A percentile compares a stretch with the other conserved stretches of the same genome.
Evolutionary conservation across 2,329 filamentous ascomycete genomes (phyloP).

Genomic region (Xylariaceae sp.): DNA sequence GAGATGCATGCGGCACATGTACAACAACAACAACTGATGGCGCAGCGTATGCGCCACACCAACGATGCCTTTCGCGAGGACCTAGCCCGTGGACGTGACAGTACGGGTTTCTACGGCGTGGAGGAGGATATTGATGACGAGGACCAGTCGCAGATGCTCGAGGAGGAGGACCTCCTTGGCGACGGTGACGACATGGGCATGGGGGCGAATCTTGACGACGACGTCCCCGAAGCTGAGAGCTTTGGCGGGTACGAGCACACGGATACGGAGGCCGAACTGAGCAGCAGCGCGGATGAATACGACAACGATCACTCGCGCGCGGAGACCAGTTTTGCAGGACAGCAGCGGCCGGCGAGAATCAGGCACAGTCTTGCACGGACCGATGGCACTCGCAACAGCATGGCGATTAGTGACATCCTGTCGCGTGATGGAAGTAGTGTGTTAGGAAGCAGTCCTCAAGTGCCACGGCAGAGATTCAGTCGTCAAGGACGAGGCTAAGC

Average conservation of each 20-base stretch:
- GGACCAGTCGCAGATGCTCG: conserved; percentile 55
- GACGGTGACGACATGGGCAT: conserved; percentile 47
- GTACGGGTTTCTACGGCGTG: conserved; percentile 47
- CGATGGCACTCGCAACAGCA: conserved; percentile 44
- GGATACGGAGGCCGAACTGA: conserved; percentile 65
- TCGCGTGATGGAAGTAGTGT: conserved; percentile 56
- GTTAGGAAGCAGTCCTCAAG: conserved; percentile 51
- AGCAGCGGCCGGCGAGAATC: conserved; percentile 23
- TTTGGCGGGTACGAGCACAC: conserved; percentile 69
- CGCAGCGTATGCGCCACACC: conserved; percentile 48
- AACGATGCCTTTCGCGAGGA: conserved; percentile 62
- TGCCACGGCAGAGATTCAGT: conserved; percentile 31
- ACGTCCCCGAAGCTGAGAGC: conserved; percentile 62
- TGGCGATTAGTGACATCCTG: conserved; percentile 55
- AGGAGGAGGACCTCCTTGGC: conserved; percentile 55
- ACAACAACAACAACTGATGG: conserved; percentile 47
- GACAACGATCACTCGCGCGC: conserved; percentile 28
- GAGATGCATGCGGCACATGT: conserved; percentile 32
- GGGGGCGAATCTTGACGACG: conserved; percentile 67
- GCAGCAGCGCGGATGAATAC: conserved; percentile 41
- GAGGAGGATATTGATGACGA: conserved; percentile 54
- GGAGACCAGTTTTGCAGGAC: conserved; percentile 1
- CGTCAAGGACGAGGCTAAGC: conserved; percentile 20
- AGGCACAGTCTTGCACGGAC: conserved; percentile 38
- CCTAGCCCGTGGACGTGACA: conserved; percentile 48